Base-by-base conservation (phyloP, 2,329 filamentous ascomycete genomes). In the Onygena corvina region DNA sequence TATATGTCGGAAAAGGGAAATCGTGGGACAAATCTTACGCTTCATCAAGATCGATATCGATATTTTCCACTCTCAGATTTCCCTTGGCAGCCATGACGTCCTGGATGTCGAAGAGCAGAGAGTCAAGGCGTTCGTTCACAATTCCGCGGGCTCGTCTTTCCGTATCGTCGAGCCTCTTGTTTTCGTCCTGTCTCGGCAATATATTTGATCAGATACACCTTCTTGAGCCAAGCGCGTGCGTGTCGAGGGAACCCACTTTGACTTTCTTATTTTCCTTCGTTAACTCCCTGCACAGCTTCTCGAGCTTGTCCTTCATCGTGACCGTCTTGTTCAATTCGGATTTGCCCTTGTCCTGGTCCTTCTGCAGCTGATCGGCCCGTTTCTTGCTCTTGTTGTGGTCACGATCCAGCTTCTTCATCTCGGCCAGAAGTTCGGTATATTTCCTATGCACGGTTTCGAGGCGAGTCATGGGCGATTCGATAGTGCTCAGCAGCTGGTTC, bases 191-290 rank as follows among this genome's bases (percentile, higher is more conserved):
- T 48, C 54, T 50, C 48, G 48, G 50, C 27, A 42, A 20, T 12
- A 25, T 31, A 51, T 35, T n/a, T 38, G 49, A 51, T 53, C 49
- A 53, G 51, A 51, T 44, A 51, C 47, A 20, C 34, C 20, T 4
- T 40, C 30, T 20, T 36, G 36, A 21, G 23, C 35, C 21, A 23
- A 38, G 14, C 29, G 31, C 30, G n/a, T n/a, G n/a, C 46, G 27
- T 27, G 14, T 36, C 33, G n/a, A 34, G 30, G 46, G 20, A 33
- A 64, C 71, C 58, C 67, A 92, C 86, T 83, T 96, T 96, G 56
- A 98, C 80, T 70, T 94, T 93, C 69, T 96, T 96, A 67, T 98
- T 98, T 63, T 98, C 92, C 60, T 90, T 85, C 53, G 93, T 92
- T 49, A 98, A 76, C 66, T 98, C 92, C 50, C 92, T 76, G 60